Percentiles rank a stretch among this genome's conserved stretches.
phyloP scores from a whole-genome alignment of 1,139 yeast species.

The Taphrina deformans region DNA sequence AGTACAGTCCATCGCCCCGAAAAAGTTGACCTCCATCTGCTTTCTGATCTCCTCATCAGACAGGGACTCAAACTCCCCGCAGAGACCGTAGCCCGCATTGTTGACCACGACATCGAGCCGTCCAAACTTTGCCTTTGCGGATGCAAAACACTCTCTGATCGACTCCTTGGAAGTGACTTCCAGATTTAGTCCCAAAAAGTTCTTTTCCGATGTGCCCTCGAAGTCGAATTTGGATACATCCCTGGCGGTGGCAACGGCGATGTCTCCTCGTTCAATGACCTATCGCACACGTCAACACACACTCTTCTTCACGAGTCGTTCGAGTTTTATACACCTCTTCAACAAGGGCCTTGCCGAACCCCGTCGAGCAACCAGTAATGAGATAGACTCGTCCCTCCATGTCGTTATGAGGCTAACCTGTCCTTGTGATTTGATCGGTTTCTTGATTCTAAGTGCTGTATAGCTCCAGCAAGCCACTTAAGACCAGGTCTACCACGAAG shows the following conservation, averaged over 20 bases:
- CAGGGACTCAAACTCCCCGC: conserved; percentile 28
- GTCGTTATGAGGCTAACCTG: too few relatives aligned
- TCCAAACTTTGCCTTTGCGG: conserved; percentile 22
- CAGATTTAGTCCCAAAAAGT: conserved; percentile 8
- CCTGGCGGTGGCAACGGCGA: background rate
- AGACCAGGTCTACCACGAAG: too few relatives aligned
- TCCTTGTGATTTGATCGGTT: too few relatives aligned
- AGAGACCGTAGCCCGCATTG: conserved; percentile 34
- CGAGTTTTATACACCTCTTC: background rate
- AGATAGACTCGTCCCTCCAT: background rate
- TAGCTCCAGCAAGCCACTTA: too few relatives aligned
- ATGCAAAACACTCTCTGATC: conserved; percentile 9
- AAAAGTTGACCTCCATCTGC: conserved; percentile 32
- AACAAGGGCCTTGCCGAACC: conserved; percentile 15
- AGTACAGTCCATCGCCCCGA: conserved; percentile 17
- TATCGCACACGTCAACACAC: background rate
- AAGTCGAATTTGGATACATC: conserved; percentile 5
- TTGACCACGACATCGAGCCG: conserved; percentile 31
- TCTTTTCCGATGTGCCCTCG: conserved; percentile 2
- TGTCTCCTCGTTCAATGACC: background rate
- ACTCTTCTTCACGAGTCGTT: background rate
- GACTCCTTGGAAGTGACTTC: conserved; percentile 16
- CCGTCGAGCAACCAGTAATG: conserved; percentile 22
- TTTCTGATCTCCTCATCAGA: conserved; percentile 9
- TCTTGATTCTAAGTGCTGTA: too few relatives aligned